phyloP scores from a whole-genome alignment of 176 grass and related monocot species.

The Zoysia japonica region DNA sequence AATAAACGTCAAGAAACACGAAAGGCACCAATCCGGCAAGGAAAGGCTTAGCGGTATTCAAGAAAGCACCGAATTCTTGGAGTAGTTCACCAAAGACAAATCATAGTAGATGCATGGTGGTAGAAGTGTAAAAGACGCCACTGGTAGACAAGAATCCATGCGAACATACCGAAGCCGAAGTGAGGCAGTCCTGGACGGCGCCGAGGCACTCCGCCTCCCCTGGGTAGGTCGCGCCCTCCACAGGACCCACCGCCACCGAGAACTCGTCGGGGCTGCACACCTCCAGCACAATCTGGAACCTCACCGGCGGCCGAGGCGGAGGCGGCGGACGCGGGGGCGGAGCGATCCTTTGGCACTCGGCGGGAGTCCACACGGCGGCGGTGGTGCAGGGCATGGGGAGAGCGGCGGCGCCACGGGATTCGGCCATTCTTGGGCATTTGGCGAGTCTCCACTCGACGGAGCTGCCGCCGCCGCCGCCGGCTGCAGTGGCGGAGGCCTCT shows the following conservation, averaged over 20 bases:
- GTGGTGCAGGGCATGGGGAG: not conserved
- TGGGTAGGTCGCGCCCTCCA: constrained; percentile 55
- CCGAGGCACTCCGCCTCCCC: constrained; percentile 63
- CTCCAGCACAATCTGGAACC: constrained; percentile 73
- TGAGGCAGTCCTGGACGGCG: constrained; percentile 56
- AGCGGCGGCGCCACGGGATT: not conserved
- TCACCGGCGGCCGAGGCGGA: constrained; percentile 30
- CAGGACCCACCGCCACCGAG: constrained; percentile 57
- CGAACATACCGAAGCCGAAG: constrained; percentile 56
- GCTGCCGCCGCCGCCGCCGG: not conserved
- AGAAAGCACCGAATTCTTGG: not conserved
- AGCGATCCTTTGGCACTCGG: constrained; percentile 53
- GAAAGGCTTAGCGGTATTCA: constrained; percentile 6
- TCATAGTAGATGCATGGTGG: not conserved
- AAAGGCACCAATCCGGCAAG: not conserved
- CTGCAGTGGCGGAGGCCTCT: constrained; percentile 31
- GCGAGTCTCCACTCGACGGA: constrained; percentile 45
- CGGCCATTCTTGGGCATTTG: constrained; percentile 59
- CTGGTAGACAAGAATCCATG: not conserved
- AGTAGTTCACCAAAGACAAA: not conserved
- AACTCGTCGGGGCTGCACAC: constrained; percentile 82
- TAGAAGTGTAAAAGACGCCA: not conserved
- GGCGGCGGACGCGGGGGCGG: constrained; percentile 1
- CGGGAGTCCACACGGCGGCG: constrained; percentile 40
- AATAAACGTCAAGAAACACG: not conserved